Conservation (phyloP, 139 green algal genomes). For the Bryopsis sp. region DNA sequence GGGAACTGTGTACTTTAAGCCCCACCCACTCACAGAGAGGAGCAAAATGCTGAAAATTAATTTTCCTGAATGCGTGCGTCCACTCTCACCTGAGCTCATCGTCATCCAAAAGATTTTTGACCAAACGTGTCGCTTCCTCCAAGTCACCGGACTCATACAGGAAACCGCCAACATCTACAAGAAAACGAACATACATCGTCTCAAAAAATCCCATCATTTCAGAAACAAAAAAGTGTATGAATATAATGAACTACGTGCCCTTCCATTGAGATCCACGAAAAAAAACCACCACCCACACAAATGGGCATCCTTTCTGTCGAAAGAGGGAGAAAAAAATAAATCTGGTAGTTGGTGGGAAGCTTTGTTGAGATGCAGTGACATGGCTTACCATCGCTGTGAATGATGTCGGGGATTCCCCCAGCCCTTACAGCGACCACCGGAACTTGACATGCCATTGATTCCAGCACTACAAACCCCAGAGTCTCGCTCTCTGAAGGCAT, state of each 20-base stretch:
- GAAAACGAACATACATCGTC: background rate
- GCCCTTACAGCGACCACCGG: constrained; percentile 85
- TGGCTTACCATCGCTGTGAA: too few species aligned
- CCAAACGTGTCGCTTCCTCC: background rate
- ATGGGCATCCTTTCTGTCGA: constrained; percentile 30
- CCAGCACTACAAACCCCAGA: constrained; percentile 94
- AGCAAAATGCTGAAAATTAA: background rate
- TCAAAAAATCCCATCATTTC: background rate
- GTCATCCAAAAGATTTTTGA: background rate
- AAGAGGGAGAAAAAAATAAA: too few species aligned
- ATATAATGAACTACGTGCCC: constrained; percentile 1
- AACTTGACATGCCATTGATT: constrained; percentile 87
- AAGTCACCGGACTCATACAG: constrained; percentile 5
- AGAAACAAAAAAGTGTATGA: background rate
- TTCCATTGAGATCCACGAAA: background rate
- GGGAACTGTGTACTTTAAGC: background rate
- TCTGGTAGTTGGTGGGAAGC: too few species aligned
- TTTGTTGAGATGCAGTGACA: too few species aligned
- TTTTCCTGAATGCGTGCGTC: background rate
- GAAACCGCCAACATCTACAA: constrained; percentile 8
- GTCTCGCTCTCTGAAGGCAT: constrained; percentile 92
- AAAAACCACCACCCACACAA: constrained; percentile 13
- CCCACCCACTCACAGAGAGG: background rate
- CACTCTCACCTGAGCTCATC: constrained; percentile 8
- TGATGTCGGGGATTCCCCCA: constrained; percentile 86